These are phyloP conservation scores for Plectosphaerella plurivora DNA, from an alignment of 2,329 filamentous ascomycete species.

Conservation along the genomic window DNA sequence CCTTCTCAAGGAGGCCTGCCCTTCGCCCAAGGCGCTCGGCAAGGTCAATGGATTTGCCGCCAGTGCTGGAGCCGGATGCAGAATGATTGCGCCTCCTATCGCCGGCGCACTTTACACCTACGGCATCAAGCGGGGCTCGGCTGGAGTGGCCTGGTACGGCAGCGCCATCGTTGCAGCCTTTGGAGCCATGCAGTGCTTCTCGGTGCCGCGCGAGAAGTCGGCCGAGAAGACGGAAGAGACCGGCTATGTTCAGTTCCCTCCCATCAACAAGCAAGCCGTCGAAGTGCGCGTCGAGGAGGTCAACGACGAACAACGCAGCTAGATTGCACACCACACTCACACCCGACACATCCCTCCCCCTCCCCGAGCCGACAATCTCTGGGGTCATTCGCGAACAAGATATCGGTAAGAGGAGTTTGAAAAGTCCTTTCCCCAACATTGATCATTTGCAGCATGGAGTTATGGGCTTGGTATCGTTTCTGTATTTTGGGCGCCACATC, in stretches of 20 bases:
- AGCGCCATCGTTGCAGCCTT: slow-evolving; percentile 51
- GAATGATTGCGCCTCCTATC: slow-evolving; percentile 63
- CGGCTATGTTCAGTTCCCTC: background rate
- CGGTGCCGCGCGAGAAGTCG: slow-evolving; percentile 30
- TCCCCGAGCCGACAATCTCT: background rate
- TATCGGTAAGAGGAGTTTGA: background rate
- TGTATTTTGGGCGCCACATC: background rate
- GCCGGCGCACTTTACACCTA: slow-evolving; percentile 59
- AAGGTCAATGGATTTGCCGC: slow-evolving; percentile 64
- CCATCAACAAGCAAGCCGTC: background rate
- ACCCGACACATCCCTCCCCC: background rate
- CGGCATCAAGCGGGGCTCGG: slow-evolving; percentile 55
- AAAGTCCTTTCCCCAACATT: background rate
- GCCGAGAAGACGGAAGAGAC: background rate
- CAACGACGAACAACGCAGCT: background rate
- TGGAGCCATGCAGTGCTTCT: slow-evolving; percentile 58
- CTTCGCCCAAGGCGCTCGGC: slow-evolving; percentile 50
- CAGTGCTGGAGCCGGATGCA: slow-evolving; percentile 60
- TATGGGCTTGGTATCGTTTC: slow-evolving; percentile 1
- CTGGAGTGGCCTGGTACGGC: slow-evolving; percentile 60
- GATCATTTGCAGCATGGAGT: background rate
- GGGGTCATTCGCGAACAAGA: background rate
- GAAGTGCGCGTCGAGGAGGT: slow-evolving; percentile 6
- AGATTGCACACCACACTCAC: background rate
- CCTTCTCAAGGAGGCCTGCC: slow-evolving; percentile 63